Base-by-base conservation (phyloP, 23 red algal genomes). In the Chondrus crispus region DNA sequence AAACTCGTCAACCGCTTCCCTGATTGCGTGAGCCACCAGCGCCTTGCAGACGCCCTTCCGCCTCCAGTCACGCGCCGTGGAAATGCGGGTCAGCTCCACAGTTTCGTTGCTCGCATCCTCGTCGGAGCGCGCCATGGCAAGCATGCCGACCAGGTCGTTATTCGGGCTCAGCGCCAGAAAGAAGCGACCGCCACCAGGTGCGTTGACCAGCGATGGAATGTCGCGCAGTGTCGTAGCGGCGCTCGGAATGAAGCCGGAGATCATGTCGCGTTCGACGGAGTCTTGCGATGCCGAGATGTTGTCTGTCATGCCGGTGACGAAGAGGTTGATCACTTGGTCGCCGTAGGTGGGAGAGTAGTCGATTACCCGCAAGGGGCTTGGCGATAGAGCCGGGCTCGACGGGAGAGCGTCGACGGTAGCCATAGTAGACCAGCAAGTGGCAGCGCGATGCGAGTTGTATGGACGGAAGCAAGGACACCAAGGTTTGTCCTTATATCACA, bases 11-110 rank as follows among this genome's bases (percentile, higher is more conserved):
- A 19, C 4, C 29, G 46, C 66, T 9, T 71, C 55, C 28, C 69
- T 16, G 5, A 40, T 41, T 4, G 66, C 62, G 58, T 87, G 84
- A 39, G 53, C 29, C 41, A 87, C 47, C 16, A 87, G 41, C 2
- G 66, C 62, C 14, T 66, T 62, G 46, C 84, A 68, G 10, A 87
- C n/a, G 1, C 84, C 84, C 33, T 74, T 71, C 22, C 84, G 41
- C 19, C 84, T 62, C 84, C 84, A 87, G 24, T 73, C 63, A 29
- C 18, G 37, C 3, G 66, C 84, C 3, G 74, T 66, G 24, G 66
- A 87, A 44, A 86, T 87, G 46, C 84, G 62, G 19, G 63, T 75
- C 7, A 87, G 66, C 26, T 87, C 84, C 29, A 37, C 84, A 19
- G 62, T 55, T 14, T 38, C 26, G 5, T 42, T 33, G 12, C 36